Conservation (phyloP, 1,284 basidiomycete genomes). For the Meripilus lineatus region DNA sequence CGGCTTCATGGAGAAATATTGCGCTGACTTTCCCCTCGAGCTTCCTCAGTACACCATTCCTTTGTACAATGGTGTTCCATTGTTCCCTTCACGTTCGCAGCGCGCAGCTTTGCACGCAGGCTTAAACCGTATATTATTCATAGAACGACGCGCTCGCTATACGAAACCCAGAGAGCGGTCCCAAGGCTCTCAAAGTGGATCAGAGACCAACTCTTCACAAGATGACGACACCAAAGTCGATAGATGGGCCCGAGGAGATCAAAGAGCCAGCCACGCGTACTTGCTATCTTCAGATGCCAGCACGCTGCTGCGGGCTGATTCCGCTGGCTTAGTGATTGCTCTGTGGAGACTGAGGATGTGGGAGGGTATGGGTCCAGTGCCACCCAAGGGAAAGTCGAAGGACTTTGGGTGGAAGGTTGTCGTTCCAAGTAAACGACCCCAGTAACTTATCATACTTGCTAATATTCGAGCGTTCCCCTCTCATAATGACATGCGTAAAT, state of each 20-base stretch:
- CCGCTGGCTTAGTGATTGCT: conserved; percentile 58
- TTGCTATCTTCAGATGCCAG: conserved; percentile 49
- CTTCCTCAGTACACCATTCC: conserved; percentile 39
- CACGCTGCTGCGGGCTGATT: conserved; percentile 49
- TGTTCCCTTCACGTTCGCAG: conserved; percentile 57
- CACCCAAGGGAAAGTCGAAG: too few relatives aligned
- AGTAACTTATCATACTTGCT: too few relatives aligned
- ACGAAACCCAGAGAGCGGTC: background rate
- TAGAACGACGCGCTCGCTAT: conserved; percentile 37
- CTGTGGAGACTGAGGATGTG: conserved; percentile 75
- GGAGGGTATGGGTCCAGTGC: too few relatives aligned
- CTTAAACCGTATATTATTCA: conserved; percentile 40
- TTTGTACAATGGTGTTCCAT: conserved; percentile 56
- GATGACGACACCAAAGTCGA: background rate
- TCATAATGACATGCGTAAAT: too few relatives aligned
- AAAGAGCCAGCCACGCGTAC: conserved; percentile 64
- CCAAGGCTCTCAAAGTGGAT: conserved; percentile 1
- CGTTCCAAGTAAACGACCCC: too few relatives aligned
- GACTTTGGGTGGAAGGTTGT: too few relatives aligned
- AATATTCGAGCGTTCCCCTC: too few relatives aligned
- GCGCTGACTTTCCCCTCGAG: too few relatives aligned
- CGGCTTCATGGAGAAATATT: conserved; percentile 14
- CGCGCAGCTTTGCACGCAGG: conserved; percentile 49
- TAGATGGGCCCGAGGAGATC: conserved; percentile 21
- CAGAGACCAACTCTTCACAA: conserved; percentile 5